A percentile compares a stretch with the other conserved stretches of the same genome.
These are phyloP conservation scores for Rubia yunnanensis DNA, from an alignment of 257 asterid species.

Conservation along the genomic window DNA sequence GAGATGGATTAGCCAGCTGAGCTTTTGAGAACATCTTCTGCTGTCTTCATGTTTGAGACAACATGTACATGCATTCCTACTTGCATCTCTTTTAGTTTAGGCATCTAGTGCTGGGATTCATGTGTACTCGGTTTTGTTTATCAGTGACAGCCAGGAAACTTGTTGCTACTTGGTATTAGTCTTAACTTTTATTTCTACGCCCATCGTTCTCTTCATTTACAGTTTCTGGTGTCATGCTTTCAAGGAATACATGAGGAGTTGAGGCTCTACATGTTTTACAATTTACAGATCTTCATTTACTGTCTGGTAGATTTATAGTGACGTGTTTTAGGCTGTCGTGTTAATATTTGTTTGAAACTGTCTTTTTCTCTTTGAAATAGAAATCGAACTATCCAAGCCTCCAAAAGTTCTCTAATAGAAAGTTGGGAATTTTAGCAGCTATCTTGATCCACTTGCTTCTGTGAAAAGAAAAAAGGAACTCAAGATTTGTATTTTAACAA, in stretches of 20 bases:
- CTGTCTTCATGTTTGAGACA: background rate
- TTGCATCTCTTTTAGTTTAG: background rate
- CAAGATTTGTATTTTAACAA: too few relatives aligned
- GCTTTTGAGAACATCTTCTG: background rate
- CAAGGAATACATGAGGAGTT: background rate
- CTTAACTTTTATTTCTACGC: background rate
- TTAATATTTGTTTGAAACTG: background rate
- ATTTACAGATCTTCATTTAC: background rate
- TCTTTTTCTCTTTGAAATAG: too few relatives aligned
- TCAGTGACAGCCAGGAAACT: background rate
- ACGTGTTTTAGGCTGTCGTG: background rate
- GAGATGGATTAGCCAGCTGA: slow-evolving; percentile 10
- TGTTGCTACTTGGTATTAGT: background rate
- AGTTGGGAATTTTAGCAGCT: too few relatives aligned
- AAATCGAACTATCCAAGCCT: too few relatives aligned
- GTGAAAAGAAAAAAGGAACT: too few relatives aligned
- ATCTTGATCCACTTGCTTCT: too few relatives aligned
- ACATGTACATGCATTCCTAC: background rate
- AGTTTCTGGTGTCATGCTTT: background rate
- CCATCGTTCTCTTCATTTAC: background rate
- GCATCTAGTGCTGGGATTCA: background rate
- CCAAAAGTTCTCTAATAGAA: too few relatives aligned
- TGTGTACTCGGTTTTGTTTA: background rate
- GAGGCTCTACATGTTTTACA: background rate
- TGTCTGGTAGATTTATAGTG: background rate